Conservation (phyloP, 805 yeast genomes). For the Barnettozyma sp. region DNA sequence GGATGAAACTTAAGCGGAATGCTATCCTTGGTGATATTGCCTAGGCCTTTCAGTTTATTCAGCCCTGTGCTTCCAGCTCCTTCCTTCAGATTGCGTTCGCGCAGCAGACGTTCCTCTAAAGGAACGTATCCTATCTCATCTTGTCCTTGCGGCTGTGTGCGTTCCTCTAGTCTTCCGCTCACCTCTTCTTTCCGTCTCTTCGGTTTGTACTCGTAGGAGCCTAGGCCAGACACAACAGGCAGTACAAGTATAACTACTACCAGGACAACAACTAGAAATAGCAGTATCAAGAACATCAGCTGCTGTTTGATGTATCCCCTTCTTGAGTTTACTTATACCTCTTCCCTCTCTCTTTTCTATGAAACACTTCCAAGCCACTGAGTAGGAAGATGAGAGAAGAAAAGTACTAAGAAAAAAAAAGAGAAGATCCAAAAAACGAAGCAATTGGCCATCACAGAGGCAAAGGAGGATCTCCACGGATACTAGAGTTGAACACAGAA, state of each 20-base stretch:
- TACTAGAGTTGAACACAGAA: too few relatives aligned
- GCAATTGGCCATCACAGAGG: too few relatives aligned
- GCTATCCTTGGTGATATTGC: slow-evolving; percentile 17
- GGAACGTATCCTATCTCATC: slow-evolving; percentile 19
- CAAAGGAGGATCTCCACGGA: too few relatives aligned
- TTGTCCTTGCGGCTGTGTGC: neutral
- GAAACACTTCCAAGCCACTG: too few relatives aligned
- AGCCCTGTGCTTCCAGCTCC: slow-evolving; percentile 10
- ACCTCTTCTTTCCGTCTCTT: slow-evolving; percentile 4
- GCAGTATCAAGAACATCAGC: slow-evolving; percentile 14
- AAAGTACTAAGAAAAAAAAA: too few relatives aligned
- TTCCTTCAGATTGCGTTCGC: slow-evolving; percentile 10
- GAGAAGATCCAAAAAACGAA: too few relatives aligned
- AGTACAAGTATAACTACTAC: slow-evolving; percentile 35
- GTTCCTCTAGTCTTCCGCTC: slow-evolving; percentile 2
- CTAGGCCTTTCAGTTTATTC: slow-evolving; percentile 10
- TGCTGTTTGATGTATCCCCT: neutral
- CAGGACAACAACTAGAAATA: slow-evolving; percentile 37
- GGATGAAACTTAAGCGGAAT: slow-evolving; percentile 20
- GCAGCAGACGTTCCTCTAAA: slow-evolving; percentile 18
- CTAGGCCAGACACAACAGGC: slow-evolving; percentile 46
- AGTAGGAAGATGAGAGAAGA: neutral
- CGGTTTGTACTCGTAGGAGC: slow-evolving; percentile 29
- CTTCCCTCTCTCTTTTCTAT: too few relatives aligned
- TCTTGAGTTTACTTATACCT: neutral